These are phyloP conservation scores for Scenedesmus sp. DNA, from an alignment of 163 green algal genomes.

Conservation along the genomic window DNA sequence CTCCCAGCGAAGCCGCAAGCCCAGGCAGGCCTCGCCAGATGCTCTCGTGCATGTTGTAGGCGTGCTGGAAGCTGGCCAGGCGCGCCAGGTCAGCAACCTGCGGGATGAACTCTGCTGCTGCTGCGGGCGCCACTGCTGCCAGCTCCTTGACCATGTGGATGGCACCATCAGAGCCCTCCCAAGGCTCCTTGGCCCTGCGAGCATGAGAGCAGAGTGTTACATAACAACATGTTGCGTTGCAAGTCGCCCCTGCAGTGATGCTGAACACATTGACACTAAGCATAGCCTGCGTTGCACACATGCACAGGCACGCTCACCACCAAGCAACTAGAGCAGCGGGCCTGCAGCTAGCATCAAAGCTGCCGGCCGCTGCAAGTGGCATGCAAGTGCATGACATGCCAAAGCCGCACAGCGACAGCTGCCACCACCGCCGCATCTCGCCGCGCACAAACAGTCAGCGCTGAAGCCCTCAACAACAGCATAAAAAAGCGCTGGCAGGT, in stretches of 20 bases:
- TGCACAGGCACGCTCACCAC: too few species aligned
- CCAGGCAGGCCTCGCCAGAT: slow-evolving; percentile 78
- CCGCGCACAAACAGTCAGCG: too few species aligned
- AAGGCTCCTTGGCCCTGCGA: slow-evolving; percentile 80
- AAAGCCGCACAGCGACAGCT: too few species aligned
- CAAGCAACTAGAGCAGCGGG: too few species aligned
- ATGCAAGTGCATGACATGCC: too few species aligned
- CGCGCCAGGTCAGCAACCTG: slow-evolving; percentile 70
- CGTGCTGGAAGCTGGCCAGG: slow-evolving; percentile 76
- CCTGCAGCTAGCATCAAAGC: too few species aligned
- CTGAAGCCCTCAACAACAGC: neutral
- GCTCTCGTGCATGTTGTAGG: slow-evolving; percentile 77
- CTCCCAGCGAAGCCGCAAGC: slow-evolving; percentile 75
- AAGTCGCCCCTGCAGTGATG: neutral
- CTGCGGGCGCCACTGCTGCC: slow-evolving; percentile 21
- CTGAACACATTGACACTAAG: neutral
- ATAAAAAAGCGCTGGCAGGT: neutral
- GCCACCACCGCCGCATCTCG: too few species aligned
- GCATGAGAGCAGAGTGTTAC: neutral
- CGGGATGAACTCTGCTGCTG: slow-evolving; percentile 59
- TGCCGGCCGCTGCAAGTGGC: too few species aligned
- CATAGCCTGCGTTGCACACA: too few species aligned
- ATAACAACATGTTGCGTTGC: neutral
- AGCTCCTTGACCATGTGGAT: slow-evolving; percentile 81
- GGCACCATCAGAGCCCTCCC: slow-evolving; percentile 88